phyloP scores from a whole-genome alignment of 2,329 filamentous ascomycete genomes.

The Calonectria multiphialidica region DNA sequence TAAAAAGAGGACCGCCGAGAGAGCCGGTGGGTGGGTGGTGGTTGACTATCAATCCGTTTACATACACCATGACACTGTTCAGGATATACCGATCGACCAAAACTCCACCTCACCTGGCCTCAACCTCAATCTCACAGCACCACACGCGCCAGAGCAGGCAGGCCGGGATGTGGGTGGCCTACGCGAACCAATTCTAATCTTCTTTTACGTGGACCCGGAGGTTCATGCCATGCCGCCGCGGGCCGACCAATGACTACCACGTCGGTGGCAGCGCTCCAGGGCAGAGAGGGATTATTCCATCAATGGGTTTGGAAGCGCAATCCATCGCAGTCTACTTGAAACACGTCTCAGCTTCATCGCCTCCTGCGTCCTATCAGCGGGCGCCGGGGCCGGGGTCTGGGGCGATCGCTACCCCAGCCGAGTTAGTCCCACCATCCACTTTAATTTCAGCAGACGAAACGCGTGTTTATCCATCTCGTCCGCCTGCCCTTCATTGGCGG shows the following conservation, averaged over 20 bases:
- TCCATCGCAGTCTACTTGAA: neutral
- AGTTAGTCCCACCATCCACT: neutral
- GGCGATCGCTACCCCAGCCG: neutral
- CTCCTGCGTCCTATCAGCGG: neutral
- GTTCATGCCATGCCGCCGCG: neutral
- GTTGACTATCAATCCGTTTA: too few species aligned
- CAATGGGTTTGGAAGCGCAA: neutral
- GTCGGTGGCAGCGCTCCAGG: neutral
- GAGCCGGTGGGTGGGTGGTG: neutral
- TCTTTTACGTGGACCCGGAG: neutral
- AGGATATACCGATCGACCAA: too few species aligned
- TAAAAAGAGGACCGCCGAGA: neutral
- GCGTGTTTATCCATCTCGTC: neutral
- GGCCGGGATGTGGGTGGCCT: too few species aligned
- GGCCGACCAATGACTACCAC: neutral
- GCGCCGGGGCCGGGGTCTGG: neutral
- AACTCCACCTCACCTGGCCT: too few species aligned
- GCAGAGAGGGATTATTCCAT: neutral
- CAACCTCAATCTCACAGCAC: too few species aligned
- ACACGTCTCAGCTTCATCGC: constrained; percentile 10
- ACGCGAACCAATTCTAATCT: neutral
- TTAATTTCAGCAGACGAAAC: neutral
- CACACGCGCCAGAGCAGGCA: too few species aligned
- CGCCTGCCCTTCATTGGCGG: too few species aligned
- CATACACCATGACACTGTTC: too few species aligned